Evolutionary conservation across 2,329 filamentous ascomycete genomes (phyloP), one percentile per base, ranked within the genome.

Genomic region (Phialophora verrucosa): DNA sequence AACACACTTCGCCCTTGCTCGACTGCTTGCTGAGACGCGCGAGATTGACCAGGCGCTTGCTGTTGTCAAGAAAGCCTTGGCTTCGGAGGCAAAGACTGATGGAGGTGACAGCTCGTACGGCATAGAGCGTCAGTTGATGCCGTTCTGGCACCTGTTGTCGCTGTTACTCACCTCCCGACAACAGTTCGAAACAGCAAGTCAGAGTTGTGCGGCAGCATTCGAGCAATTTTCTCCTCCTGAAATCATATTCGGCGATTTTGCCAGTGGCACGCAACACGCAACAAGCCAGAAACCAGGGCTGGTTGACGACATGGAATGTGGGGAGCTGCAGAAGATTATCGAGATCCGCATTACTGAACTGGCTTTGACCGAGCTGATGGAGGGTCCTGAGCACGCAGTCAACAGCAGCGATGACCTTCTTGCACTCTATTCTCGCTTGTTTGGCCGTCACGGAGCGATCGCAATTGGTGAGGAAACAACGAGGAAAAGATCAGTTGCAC

Each of bases 281-380:
- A 23, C 63, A 63, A 70, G 70, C 64, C 29, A 76, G 74, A 59
- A 66, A 31, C n/a, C 71, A 72, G 69, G 87, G 3, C 75, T 91
- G 55, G 84, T 96, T 0, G 90, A 94, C 70, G 88, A 91, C 53
- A 91, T 97, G 88, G 90, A 92, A 69, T 87, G 89, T 65, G 87
- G 88, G 29, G 93, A 98, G 75, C 96, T 93, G 75, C 91, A 93
- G 76, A 87, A 87, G 57, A 89, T 99, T 50, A 80, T 99, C n/a
- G 91, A 98, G 77, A 88, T 97, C 68, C 96, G 96, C 77, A 96
- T 98, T 87, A 97, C 94, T 11, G 93, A 98, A 74, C 83, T 99
- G 66, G 86, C 91, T 3, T 84, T 99, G 23, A 79, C 95, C 3
- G 94, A 98, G 78, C 81, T 95, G 17, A 81, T 92, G 3, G 93